Percentiles rank a stretch among this genome's conserved stretches.
Conservation (phyloP, 2,329 filamentous ascomycete genomes). For the Penicillium fuscoglaucum region DNA sequence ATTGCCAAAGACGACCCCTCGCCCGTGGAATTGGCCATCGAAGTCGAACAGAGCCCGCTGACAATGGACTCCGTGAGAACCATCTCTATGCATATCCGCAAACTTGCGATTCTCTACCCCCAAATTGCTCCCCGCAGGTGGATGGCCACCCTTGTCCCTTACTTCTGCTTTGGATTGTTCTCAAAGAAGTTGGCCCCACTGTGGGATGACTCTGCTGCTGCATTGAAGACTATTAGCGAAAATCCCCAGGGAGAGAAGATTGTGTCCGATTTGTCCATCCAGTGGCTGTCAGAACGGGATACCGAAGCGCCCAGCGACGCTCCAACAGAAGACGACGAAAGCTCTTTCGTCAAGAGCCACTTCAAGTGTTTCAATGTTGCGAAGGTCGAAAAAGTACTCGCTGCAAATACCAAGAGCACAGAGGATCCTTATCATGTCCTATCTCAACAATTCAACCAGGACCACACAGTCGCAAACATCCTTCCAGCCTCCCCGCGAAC, state of each 20-base stretch:
- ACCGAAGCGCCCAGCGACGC: constrained; percentile 25
- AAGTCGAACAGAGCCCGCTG: constrained; percentile 78
- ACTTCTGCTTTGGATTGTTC: constrained; percentile 85
- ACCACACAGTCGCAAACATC: constrained; percentile 49
- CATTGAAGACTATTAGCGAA: constrained; percentile 72
- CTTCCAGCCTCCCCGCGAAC: constrained; percentile 59
- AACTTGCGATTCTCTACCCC: constrained; percentile 66
- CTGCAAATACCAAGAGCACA: constrained; percentile 55
- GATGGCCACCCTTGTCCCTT: constrained; percentile 70
- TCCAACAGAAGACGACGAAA: constrained; percentile 25
- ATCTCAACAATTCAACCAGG: constrained; percentile 62
- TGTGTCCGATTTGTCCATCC: constrained; percentile 70
- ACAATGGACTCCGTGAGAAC: constrained; percentile 72
- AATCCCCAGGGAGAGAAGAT: constrained; percentile 69
- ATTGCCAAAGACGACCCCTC: constrained; percentile 50
- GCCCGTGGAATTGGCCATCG: constrained; percentile 62
- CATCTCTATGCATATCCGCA: constrained; percentile 82
- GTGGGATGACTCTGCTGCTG: constrained; percentile 79
- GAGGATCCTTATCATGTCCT: constrained; percentile 60
- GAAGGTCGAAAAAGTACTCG: constrained; percentile 56
- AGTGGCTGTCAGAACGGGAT: constrained; percentile 64
- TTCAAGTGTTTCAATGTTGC: constrained; percentile 82
- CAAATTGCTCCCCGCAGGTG: constrained; percentile 60
- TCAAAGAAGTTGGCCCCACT: constrained; percentile 81
- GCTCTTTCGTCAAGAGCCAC: constrained; percentile 43